These are phyloP conservation scores for Myochromella boudieri DNA, from an alignment of 768 basidiomycete species.

Conservation along the genomic window DNA sequence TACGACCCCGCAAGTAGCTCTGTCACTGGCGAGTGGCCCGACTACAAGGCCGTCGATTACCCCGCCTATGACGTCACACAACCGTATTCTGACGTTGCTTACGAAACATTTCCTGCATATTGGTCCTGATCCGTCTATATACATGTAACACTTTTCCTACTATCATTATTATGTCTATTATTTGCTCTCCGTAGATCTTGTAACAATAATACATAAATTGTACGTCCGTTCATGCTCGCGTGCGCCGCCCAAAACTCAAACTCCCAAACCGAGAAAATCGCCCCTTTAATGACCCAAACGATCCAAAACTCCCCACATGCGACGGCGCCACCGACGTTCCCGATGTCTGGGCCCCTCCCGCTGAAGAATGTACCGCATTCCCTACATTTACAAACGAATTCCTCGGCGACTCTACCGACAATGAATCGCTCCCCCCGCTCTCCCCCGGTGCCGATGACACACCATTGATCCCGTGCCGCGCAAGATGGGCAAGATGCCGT, in stretches of 20 bases:
- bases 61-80: slow-evolving; percentile 11
- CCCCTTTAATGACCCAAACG: slow-evolving; percentile 64
- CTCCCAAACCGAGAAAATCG: slow-evolving; percentile 79
- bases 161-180: neutral
- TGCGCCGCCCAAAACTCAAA: slow-evolving; percentile 62
- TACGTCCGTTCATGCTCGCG: slow-evolving; percentile 19
- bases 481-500: slow-evolving; percentile 76
- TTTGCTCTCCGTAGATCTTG: neutral
- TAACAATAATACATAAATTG: slow-evolving; percentile 15
- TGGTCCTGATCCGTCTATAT: too few species aligned
- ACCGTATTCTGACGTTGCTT: slow-evolving; percentile 13
- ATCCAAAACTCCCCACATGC: slow-evolving; percentile 59
- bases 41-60: slow-evolving; percentile 17
- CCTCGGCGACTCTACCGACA: slow-evolving; percentile 67
- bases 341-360: slow-evolving; percentile 43
- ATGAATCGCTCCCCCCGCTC: slow-evolving; percentile 51
- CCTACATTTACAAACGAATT: slow-evolving; percentile 77
- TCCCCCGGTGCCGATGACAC: slow-evolving; percentile 79
- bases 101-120: slow-evolving; percentile 14
- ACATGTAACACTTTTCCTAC: too few species aligned
- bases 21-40: slow-evolving; percentile 22
- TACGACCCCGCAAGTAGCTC: slow-evolving; percentile 22
- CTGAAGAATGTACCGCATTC: slow-evolving; percentile 41
- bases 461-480: slow-evolving; percentile 80
- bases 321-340: slow-evolving; percentile 63